Evolutionary conservation across 805 yeast species (phyloP), one percentile per base, ranked within the genome.

Genomic region (Phaffomyces opuntiae): DNA sequence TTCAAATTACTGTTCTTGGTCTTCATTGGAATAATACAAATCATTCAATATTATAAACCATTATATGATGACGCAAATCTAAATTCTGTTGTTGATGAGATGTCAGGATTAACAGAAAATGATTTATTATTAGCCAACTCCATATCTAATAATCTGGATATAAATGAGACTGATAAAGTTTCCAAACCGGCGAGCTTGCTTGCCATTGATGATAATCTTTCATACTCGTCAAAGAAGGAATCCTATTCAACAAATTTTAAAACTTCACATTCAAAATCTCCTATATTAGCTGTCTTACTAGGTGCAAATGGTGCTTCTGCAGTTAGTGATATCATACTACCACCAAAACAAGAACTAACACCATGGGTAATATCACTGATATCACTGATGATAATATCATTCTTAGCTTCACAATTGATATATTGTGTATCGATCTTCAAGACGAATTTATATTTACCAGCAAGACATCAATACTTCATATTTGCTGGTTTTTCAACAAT

Each of bases 351-450:
- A 12, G 17, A 9, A 14, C 33, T 29, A 16, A 14, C 36, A 19
- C 19, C 42, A 2, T 35, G 24, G 37, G 14, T 17, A 2, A 9
- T 19, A 9, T 66, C 74, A 4, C 58, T 61, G 8, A 65, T 56
- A 5, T 3, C 21, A 8, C 14, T 35, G 37, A 33, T 17, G 9
- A 16, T 17, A 7, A 8, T 33, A 1, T 33, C 19, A 9, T 64
- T 52, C 26, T 58, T 58, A 34, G 51, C 40, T 2, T 53, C 58
- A 11, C 64, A 72, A 37, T 54, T 63, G 51, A 34, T 65, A 59
- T 69, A 65, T 60, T 64, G 62, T 74, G 82, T 61, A 83, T 83
- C 64, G 86, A 75, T 70, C 84, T 96, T 57, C 86, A 75, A 45
- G 87, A 83, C 60, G 83, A 74, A 9, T 95, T 96, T 54, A 95